A percentile compares a stretch with the other conserved stretches of the same genome.
Evolutionary conservation across 305 asterid species (phyloP).

Genomic region (Fraxinus paxiana): DNA sequence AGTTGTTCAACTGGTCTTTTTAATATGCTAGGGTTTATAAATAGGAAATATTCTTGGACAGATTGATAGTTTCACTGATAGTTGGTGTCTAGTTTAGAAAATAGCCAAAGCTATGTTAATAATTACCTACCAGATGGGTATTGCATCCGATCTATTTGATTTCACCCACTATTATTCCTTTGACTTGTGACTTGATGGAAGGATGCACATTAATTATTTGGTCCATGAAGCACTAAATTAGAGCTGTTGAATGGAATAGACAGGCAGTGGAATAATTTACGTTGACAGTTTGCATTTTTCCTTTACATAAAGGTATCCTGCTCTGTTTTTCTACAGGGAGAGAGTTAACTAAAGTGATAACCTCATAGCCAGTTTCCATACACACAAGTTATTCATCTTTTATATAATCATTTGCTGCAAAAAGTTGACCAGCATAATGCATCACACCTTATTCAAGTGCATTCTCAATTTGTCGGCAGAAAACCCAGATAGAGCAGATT

Average conservation of each 20-base stretch:
- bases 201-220: neutral
- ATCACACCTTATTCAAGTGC: conserved; percentile 60
- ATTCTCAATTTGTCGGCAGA: conserved; percentile 48
- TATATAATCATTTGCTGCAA: conserved; percentile 81
- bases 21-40: neutral
- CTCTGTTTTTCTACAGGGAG: neutral
- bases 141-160: neutral
- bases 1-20: neutral
- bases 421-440: conserved; percentile 15
- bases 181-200: neutral
- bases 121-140: neutral
- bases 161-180: neutral
- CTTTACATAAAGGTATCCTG: neutral
- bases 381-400: conserved; percentile 54
- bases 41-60: neutral
- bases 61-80: neutral
- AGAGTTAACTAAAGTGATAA: neutral
- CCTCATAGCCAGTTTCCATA: neutral
- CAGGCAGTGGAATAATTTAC: neutral
- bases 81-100: neutral
- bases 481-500: conserved; percentile 56
- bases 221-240: neutral
- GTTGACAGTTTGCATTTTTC: neutral
- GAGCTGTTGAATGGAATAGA: neutral
- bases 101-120: neutral